These are phyloP conservation scores for Saccharomycopsis babjevae DNA, from an alignment of 805 yeast genomes.

Conservation along the genomic window DNA sequence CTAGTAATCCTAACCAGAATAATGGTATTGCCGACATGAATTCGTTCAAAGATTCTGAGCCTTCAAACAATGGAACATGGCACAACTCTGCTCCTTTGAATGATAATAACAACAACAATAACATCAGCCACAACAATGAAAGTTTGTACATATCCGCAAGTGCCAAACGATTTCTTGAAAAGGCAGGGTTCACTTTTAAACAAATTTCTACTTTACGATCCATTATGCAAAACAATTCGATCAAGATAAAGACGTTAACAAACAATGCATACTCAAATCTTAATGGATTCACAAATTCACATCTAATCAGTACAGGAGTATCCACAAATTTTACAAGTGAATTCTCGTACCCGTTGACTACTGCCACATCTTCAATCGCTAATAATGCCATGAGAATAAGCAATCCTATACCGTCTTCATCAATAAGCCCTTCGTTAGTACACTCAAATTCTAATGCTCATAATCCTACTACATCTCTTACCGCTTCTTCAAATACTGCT, in stretches of 20 bases:
- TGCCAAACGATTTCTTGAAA: constrained; percentile 50
- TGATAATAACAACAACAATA: constrained; percentile 16
- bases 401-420: neutral
- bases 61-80: neutral
- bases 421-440: neutral
- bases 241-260: constrained; percentile 26
- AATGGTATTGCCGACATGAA: constrained; percentile 7
- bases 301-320: neutral
- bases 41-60: neutral
- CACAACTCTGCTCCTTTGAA: neutral
- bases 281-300: neutral
- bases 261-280: neutral
- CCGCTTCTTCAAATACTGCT: neutral
- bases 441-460: neutral
- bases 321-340: neutral
- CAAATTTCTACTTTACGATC: constrained; percentile 61
- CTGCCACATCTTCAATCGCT: neutral
- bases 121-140: constrained; percentile 7
- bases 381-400: neutral
- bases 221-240: constrained; percentile 34
- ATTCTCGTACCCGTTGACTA: neutral
- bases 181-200: constrained; percentile 56
- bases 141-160: constrained; percentile 45
- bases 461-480: neutral
- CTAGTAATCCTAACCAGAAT: constrained; percentile 17